Base-by-base conservation (phyloP, 441 rosid genomes). In the Macaranga tanarius region DNA sequence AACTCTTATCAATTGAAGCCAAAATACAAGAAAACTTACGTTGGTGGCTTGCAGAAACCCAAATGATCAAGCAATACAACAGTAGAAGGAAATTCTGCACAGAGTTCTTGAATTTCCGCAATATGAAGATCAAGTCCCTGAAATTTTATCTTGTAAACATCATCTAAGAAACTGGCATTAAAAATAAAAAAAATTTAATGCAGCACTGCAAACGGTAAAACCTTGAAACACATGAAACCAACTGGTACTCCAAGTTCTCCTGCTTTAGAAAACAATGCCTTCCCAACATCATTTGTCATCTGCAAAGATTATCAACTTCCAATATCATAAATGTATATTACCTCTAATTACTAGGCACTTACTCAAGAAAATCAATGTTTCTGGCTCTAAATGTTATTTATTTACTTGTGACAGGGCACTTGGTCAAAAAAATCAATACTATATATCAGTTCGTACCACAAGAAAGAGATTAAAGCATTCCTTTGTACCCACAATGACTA, bases 171-270 rank as follows among this genome's bases (percentile, higher is more conserved):
- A 63, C 19, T 50, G 20, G 44, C 6, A 47, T 28, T 9, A 45
- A 11, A 23, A n/a, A 23, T 11, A 17, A 40, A 16, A 38, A 54
- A 54, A n/a, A n/a, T n/a, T 6, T 34, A 3, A 13, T 19, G 13
- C 15, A 38, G 13, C 22, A 55, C 3, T n/a, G n/a, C n/a, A n/a
- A 63, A 72, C 8, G n/a, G 62, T 7, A 19, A 76, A 78, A 92
- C 97, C 95, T 92, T 92, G 89, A 95, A 85, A 80, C 97, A 95
- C 97, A 95, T 86, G 86, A 95, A 86, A 76, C 97, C 94, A 79
- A 90, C 99, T 38, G 97, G 94, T 52, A 92, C 82, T 38, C 94
- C 89, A 65, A 95, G 93, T 70, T 90, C 95, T 75, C 97, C 99
- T 55, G 97, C 99, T 84, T 67, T 89, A 31, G 90, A 85, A 81